Percentiles rank a stretch among this genome's conserved stretches.
phyloP scores from a whole-genome alignment of 352 stramenopile species.

The Pythium aristosporum region DNA sequence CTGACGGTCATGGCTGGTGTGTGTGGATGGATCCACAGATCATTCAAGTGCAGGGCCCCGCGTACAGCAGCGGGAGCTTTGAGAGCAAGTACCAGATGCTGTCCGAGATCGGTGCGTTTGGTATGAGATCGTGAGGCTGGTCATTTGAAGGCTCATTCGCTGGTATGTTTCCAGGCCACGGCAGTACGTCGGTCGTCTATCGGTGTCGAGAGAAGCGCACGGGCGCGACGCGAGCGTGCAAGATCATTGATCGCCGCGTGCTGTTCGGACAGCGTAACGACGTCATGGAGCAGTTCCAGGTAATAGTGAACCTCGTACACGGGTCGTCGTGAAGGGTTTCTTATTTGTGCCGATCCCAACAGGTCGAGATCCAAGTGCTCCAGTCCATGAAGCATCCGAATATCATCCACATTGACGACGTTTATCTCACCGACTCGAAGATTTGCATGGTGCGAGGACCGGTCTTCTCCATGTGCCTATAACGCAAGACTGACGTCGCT shows the following conservation, averaged over 20 bases:
- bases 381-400: slow-evolving; percentile 88
- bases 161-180: slow-evolving; percentile 47
- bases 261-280: slow-evolving; percentile 76
- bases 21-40: slow-evolving; percentile 29
- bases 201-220: slow-evolving; percentile 68
- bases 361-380: slow-evolving; percentile 91
- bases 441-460: slow-evolving; percentile 70
- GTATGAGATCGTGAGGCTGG: not conserved
- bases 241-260: slow-evolving; percentile 84
- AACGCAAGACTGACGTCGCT: not conserved
- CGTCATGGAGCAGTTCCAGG: slow-evolving; percentile 87
- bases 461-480: not conserved
- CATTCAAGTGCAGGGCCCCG: slow-evolving; percentile 70
- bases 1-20: not conserved
- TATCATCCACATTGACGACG: slow-evolving; percentile 88
- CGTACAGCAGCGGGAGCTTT: slow-evolving; percentile 69
- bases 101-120: slow-evolving; percentile 72
- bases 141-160: slow-evolving; percentile 1
- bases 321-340: not conserved
- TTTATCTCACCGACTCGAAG: slow-evolving; percentile 81
- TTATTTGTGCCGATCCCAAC: not conserved
- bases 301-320: slow-evolving; percentile 12
- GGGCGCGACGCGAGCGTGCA: slow-evolving; percentile 66
- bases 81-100: slow-evolving; percentile 85
- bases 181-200: slow-evolving; percentile 85